Percentiles rank a stretch among this genome's conserved stretches.
Conservation (phyloP, 176 grass and related monocot species). For the Canna indica region DNA sequence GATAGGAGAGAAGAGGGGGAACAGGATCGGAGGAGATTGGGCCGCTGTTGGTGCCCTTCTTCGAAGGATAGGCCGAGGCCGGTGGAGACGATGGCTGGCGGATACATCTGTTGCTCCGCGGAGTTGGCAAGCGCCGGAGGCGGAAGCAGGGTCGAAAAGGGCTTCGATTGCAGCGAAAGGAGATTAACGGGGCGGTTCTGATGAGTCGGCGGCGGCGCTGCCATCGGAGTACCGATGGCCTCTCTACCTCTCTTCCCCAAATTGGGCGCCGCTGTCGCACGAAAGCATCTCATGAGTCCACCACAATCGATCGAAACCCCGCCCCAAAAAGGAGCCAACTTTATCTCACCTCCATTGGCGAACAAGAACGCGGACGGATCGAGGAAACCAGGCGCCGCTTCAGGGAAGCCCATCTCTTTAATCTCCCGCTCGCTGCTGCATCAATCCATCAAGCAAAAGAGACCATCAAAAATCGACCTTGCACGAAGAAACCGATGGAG, state of each 20-base stretch:
- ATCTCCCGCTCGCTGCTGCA: background rate
- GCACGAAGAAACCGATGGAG: background rate
- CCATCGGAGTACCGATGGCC: background rate
- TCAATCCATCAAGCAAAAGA: background rate
- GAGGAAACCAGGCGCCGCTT: background rate
- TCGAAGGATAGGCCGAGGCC: constrained; percentile 1
- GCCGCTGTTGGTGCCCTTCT: background rate
- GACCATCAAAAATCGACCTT: background rate
- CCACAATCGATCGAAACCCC: background rate
- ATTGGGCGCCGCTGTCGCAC: background rate
- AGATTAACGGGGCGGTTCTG: background rate
- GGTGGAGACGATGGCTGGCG: constrained; percentile 8
- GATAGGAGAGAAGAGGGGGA: background rate
- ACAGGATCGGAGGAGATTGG: background rate
- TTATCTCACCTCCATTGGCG: constrained; percentile 16
- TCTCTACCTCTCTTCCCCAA: background rate
- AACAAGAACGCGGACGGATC: background rate
- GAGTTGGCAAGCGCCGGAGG: background rate
- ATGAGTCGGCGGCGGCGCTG: background rate
- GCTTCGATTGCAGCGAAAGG: background rate
- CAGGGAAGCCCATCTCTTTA: background rate
- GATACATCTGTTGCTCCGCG: background rate
- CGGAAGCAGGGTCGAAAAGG: background rate
- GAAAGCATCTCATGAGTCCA: background rate
- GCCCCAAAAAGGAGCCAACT: background rate